Percentiles rank a stretch among this genome's conserved stretches.
Evolutionary conservation across 345 rosid species (phyloP).

Genomic region (Syzygium aqueum): DNA sequence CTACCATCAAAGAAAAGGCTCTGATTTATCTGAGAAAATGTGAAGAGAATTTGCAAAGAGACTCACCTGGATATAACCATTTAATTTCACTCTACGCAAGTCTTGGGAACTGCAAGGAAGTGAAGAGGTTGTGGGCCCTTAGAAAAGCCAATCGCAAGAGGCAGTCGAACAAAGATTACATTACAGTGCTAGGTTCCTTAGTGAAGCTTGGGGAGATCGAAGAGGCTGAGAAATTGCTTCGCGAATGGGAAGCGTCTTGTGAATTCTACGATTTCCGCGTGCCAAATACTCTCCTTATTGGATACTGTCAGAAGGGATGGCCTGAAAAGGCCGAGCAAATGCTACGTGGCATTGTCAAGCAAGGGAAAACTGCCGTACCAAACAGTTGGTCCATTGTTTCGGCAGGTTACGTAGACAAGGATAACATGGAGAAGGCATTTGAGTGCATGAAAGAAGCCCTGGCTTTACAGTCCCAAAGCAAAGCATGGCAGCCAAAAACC

Average conservation of each 20-base stretch:
- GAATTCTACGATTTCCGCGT: constrained; percentile 48
- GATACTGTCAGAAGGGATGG: constrained; percentile 25
- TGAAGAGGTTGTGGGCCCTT: constrained; percentile 54
- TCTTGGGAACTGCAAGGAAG: constrained; percentile 48
- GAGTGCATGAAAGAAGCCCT: constrained; percentile 50
- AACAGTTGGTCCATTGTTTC: constrained; percentile 63
- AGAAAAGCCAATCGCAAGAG: constrained; percentile 52
- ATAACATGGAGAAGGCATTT: constrained; percentile 32
- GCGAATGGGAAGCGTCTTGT: constrained; percentile 54
- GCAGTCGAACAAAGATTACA: constrained; percentile 49
- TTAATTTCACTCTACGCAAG: constrained; percentile 61
- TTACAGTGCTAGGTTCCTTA: constrained; percentile 49
- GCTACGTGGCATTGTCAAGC: constrained; percentile 33
- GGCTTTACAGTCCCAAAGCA: constrained; percentile 10
- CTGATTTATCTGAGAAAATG: constrained; percentile 34
- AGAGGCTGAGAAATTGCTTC: constrained; percentile 52
- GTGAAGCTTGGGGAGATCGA: constrained; percentile 50
- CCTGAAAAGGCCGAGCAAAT: constrained; percentile 48
- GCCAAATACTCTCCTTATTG: constrained; percentile 32
- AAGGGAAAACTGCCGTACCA: constrained; percentile 36
- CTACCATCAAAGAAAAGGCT: constrained; percentile 36
- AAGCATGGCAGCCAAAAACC: constrained; percentile 47
- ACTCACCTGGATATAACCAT: constrained; percentile 57
- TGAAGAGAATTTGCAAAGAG: constrained; percentile 44
- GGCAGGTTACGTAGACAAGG: constrained; percentile 28